A percentile compares a stretch with the other conserved stretches of the same genome.
These are phyloP conservation scores for Fulvia fulva DNA, from an alignment of 2,329 filamentous ascomycete genomes.

Conservation along the genomic window DNA sequence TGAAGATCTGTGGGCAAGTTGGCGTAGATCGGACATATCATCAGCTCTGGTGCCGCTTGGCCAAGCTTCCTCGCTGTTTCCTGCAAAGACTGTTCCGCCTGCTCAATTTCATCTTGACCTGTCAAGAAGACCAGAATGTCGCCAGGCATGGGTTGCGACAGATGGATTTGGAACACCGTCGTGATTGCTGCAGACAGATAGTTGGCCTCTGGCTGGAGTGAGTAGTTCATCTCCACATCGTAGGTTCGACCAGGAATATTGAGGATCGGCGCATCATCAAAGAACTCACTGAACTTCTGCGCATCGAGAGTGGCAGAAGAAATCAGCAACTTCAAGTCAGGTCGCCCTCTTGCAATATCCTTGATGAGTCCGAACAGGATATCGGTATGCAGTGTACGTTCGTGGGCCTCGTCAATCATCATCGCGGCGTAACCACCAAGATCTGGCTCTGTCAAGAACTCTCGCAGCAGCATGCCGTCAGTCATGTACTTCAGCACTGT, in stretches of 20 bases:
- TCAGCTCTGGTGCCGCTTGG: constrained; percentile 75
- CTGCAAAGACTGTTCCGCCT: constrained; percentile 75
- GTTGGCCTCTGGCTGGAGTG: constrained; percentile 85
- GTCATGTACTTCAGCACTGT: constrained; percentile 95
- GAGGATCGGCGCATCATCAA: constrained; percentile 89
- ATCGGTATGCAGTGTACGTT: constrained; percentile 85
- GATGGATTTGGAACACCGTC: constrained; percentile 92
- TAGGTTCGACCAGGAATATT: constrained; percentile 88
- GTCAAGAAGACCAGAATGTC: constrained; percentile 95
- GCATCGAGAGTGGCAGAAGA: constrained; percentile 94
- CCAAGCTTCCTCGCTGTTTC: constrained; percentile 87
- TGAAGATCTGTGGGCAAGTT: constrained; percentile 89
- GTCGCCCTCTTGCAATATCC: constrained; percentile 76
- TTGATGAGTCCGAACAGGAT: constrained; percentile 85
- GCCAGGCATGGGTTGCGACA: constrained; percentile 69
- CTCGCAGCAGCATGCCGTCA: constrained; percentile 87
- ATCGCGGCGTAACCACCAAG: constrained; percentile 77
- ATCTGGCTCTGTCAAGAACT: constrained; percentile 85
- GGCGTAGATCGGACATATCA: constrained; percentile 91
- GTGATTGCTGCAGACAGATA: constrained; percentile 88
- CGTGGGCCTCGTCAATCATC: constrained; percentile 98
- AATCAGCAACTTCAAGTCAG: constrained; percentile 85
- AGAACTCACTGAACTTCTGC: constrained; percentile 85
- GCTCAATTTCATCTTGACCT: constrained; percentile 93
- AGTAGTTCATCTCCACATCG: constrained; percentile 89